Percentiles rank a stretch among this genome's conserved stretches.
phyloP scores from a whole-genome alignment of 495 filamentous ascomycete genomes.

The Hypoxylon rickii region DNA sequence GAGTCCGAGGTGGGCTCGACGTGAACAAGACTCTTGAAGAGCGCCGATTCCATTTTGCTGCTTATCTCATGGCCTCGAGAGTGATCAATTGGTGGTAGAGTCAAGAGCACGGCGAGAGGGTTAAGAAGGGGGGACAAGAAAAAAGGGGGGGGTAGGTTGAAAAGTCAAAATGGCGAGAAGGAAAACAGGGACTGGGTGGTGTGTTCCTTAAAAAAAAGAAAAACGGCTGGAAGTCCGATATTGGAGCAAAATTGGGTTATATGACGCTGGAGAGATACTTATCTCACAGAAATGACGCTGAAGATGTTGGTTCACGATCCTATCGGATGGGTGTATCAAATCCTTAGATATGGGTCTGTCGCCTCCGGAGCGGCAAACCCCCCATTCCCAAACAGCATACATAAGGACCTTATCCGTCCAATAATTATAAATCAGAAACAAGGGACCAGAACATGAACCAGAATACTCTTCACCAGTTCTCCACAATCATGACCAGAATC shows the following conservation, averaged over 20 bases:
- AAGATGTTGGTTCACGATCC: constrained; percentile 28
- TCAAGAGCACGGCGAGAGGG: not conserved
- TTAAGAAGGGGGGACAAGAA: not conserved
- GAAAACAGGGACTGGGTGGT: no score
- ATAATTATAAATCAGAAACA: constrained; percentile 21
- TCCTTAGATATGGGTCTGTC: not conserved
- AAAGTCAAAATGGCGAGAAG: not conserved
- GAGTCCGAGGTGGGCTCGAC: constrained; percentile 35
- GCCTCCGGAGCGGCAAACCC: constrained; percentile 7
- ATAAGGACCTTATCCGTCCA: constrained; percentile 28
- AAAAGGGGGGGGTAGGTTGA: not conserved
- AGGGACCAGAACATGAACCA: constrained; percentile 3
- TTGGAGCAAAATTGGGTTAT: not conserved
- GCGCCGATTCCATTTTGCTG: constrained; percentile 32
- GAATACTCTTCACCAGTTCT: constrained; percentile 4
- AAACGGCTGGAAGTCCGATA: no score
- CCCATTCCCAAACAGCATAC: constrained; percentile 14
- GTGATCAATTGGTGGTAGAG: not conserved
- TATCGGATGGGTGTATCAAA: constrained; percentile 12
- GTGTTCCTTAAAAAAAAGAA: no score
- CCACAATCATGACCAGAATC: constrained; percentile 26
- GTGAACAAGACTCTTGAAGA: constrained; percentile 36
- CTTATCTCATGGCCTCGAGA: constrained; percentile 15
- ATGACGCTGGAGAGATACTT: constrained; percentile 14
- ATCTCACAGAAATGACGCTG: constrained; percentile 18